Conservation (phyloP, 768 basidiomycete species). For the Leccinellum rugosiceps region DNA sequence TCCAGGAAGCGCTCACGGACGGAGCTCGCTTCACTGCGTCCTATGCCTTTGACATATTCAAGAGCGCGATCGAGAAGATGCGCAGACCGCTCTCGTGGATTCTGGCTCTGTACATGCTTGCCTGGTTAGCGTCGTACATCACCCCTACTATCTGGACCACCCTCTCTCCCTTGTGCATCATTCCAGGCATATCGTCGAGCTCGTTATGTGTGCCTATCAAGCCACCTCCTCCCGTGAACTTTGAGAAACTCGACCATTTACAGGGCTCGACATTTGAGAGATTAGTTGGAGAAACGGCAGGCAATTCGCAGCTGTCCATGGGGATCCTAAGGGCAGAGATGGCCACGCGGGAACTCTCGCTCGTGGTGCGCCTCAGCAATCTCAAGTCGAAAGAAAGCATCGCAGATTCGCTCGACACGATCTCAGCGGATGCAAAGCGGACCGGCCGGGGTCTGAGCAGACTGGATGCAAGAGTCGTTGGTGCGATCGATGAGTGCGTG, state of each 20-base stretch:
- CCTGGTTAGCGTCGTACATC: constrained; percentile 41
- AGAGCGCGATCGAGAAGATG: constrained; percentile 46
- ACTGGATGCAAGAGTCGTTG: constrained; percentile 64
- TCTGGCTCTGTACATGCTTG: constrained; percentile 50
- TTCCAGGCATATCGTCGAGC: constrained; percentile 56
- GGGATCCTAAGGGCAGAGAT: constrained; percentile 76
- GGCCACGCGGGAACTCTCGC: constrained; percentile 66
- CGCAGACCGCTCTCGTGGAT: constrained; percentile 55
- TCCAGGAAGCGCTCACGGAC: constrained; percentile 20
- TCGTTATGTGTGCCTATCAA: constrained; percentile 37
- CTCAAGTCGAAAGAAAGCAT: constrained; percentile 58
- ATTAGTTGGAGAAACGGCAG: constrained; percentile 55
- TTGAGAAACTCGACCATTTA: constrained; percentile 54
- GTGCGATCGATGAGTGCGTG: constrained; percentile 69
- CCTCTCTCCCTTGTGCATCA: constrained; percentile 55
- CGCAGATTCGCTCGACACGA: constrained; percentile 47
- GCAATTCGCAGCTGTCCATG: constrained; percentile 57
- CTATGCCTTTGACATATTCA: constrained; percentile 50
- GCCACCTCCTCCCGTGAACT: constrained; percentile 46
- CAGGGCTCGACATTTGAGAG: constrained; percentile 63
- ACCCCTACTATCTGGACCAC: constrained; percentile 43
- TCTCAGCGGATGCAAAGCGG: constrained; percentile 59
- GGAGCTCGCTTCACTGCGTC: constrained; percentile 27
- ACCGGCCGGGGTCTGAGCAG: constrained; percentile 58
- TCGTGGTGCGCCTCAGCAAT: constrained; percentile 60